A percentile compares a stretch with the other conserved stretches of the same genome.
Evolutionary conservation across 345 rosid species (phyloP).

Genomic region (Kandelia obovata): DNA sequence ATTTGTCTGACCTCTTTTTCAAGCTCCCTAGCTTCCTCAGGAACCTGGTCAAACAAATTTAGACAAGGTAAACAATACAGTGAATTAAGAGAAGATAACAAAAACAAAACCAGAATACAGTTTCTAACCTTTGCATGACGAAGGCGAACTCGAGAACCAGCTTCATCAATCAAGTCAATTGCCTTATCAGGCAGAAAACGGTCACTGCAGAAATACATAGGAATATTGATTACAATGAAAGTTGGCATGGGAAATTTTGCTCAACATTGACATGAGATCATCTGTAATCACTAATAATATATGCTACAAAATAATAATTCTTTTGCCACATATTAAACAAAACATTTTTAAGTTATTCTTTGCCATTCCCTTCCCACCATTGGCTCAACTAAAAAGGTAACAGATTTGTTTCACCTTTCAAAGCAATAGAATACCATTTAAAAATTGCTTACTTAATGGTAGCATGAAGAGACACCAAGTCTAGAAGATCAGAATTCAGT

Average conservation of each 20-base stretch:
- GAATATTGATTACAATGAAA: background rate
- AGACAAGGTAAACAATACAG: background rate
- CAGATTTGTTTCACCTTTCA: no score
- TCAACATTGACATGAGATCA: background rate
- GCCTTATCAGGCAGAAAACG: constrained; percentile 99
- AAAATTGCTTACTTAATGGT: no score
- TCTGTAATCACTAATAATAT: background rate
- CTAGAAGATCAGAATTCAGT: no score
- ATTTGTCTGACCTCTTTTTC: constrained; percentile 92
- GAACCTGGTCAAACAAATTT: constrained; percentile 47
- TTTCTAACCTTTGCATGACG: constrained; percentile 79
- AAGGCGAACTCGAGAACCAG: constrained; percentile 97
- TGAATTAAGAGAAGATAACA: background rate
- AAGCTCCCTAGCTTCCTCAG: constrained; percentile 96
- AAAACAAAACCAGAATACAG: constrained; percentile 7
- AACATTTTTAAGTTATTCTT: no score
- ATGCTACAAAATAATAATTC: no score
- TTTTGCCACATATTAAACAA: no score
- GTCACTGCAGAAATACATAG: constrained; percentile 47
- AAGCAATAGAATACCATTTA: no score
- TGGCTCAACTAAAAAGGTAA: no score
- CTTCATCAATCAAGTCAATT: constrained; percentile 97
- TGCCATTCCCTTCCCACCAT: no score
- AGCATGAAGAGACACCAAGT: no score
- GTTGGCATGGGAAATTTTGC: background rate